phyloP scores from a whole-genome alignment of 257 asterid genomes.

The Cordia subcordata region DNA sequence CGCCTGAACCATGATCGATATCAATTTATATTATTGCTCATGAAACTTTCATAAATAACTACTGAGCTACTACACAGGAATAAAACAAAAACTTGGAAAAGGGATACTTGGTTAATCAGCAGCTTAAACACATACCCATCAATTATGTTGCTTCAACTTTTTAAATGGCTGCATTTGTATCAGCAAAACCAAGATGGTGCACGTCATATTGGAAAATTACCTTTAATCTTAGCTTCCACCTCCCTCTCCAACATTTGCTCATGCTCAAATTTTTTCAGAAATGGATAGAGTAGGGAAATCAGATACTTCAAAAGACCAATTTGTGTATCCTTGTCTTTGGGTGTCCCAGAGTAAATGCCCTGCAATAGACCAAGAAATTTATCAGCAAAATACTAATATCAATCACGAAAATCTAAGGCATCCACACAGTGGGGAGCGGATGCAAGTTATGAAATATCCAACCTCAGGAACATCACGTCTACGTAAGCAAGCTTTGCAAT shows the following conservation, averaged over 20 bases:
- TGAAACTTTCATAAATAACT: too few species aligned
- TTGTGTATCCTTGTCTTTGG: constrained; percentile 19
- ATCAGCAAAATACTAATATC: neutral
- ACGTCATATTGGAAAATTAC: constrained; percentile 21
- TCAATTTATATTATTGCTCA: too few species aligned
- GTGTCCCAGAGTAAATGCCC: constrained; percentile 35
- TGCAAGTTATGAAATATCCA: constrained; percentile 2
- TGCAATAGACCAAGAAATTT: constrained; percentile 25
- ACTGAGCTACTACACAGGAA: too few species aligned
- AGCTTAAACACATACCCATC: neutral
- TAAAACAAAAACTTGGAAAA: too few species aligned
- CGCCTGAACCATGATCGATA: too few species aligned
- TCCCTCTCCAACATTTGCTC: constrained; percentile 43
- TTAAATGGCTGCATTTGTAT: neutral
- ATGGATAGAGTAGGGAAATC: constrained; percentile 29
- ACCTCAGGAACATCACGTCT: constrained; percentile 27
- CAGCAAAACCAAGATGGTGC: too few species aligned
- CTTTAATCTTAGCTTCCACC: constrained; percentile 43
- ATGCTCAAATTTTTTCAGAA: constrained; percentile 29
- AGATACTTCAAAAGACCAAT: constrained; percentile 24
- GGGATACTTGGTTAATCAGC: neutral
- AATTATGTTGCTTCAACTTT: too few species aligned
- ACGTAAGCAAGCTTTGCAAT: constrained; percentile 59
- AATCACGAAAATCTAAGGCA: constrained; percentile 8
- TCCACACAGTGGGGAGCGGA: too few species aligned